A percentile compares a stretch with the other conserved stretches of the same genome.
These are phyloP conservation scores for Bryopsis sp. DNA, from an alignment of 139 green algal genomes.

Conservation along the genomic window DNA sequence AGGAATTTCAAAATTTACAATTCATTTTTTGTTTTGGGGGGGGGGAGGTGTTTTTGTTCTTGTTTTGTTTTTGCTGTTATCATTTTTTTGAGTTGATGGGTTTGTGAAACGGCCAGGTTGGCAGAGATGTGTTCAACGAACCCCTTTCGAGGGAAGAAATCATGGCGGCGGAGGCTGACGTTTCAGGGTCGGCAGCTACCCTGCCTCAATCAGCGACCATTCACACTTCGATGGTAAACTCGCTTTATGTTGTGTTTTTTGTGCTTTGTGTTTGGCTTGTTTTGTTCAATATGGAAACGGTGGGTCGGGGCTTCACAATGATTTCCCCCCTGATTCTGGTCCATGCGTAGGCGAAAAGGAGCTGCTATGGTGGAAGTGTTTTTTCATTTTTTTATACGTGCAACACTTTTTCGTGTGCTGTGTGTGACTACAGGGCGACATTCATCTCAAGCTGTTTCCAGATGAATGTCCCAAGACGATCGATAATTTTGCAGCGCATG, in stretches of 20 bases:
- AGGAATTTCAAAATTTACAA: no score
- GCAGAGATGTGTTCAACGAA: constrained; percentile 95
- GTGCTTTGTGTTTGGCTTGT: no score
- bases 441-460: constrained; percentile 83
- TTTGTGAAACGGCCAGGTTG: constrained; percentile 25
- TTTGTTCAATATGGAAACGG: no score
- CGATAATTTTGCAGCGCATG: constrained; percentile 97
- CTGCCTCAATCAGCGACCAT: constrained; percentile 65
- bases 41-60: no score
- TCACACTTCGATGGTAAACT: constrained; percentile 64
- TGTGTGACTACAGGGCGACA: constrained; percentile 79
- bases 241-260: neutral
- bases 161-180: constrained; percentile 33
- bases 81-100: neutral
- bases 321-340: no score
- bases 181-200: neutral
- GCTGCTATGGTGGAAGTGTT: neutral
- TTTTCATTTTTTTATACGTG: neutral
- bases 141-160: constrained; percentile 45
- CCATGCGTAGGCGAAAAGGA: neutral
- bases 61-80: neutral
- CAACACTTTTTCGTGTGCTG: no score
- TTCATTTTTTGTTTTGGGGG: no score
- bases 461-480: constrained; percentile 91
- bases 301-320: no score